phyloP scores from a whole-genome alignment of 164 flowering plant genomes.

The Dillenia turbinata region DNA sequence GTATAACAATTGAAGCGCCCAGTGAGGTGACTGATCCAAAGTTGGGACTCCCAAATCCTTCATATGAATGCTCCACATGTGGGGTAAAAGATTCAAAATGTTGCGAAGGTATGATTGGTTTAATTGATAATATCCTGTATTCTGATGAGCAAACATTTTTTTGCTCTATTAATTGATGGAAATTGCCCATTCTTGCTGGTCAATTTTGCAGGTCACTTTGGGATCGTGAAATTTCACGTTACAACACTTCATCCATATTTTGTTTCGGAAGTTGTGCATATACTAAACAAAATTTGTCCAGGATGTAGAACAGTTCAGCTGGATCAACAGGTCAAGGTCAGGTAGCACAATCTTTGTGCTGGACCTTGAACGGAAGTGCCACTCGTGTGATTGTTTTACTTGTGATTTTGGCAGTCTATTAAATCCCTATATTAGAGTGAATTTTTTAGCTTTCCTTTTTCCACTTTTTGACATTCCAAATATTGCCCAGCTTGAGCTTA shows the following conservation, averaged over 20 bases:
- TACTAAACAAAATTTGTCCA: conserved; percentile 78
- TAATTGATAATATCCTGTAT: background rate
- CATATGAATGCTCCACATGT: conserved; percentile 62
- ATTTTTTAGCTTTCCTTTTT: too few relatives aligned
- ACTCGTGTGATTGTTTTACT: too few relatives aligned
- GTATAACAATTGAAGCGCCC: conserved; percentile 25
- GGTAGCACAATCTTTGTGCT: conserved; percentile 27
- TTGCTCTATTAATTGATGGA: background rate
- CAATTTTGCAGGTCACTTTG: conserved; percentile 70
- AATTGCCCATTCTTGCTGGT: background rate
- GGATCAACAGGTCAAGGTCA: conserved; percentile 50
- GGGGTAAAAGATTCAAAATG: conserved; percentile 35
- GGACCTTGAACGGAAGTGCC: background rate
- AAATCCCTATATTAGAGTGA: too few relatives aligned
- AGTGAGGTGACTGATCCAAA: conserved; percentile 63
- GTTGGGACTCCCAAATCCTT: conserved; percentile 68
- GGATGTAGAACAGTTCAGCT: conserved; percentile 59
- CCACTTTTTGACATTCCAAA: too few relatives aligned
- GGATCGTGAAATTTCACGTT: conserved; percentile 51
- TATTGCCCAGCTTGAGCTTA: too few relatives aligned
- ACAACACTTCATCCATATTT: conserved; percentile 66
- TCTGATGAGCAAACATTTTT: background rate
- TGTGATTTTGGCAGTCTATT: too few relatives aligned
- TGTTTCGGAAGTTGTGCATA: conserved; percentile 46
- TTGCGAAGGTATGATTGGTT: conserved; percentile 60